Conservation (phyloP, 495 filamentous ascomycete species). For the Glarea lozoyensis region DNA sequence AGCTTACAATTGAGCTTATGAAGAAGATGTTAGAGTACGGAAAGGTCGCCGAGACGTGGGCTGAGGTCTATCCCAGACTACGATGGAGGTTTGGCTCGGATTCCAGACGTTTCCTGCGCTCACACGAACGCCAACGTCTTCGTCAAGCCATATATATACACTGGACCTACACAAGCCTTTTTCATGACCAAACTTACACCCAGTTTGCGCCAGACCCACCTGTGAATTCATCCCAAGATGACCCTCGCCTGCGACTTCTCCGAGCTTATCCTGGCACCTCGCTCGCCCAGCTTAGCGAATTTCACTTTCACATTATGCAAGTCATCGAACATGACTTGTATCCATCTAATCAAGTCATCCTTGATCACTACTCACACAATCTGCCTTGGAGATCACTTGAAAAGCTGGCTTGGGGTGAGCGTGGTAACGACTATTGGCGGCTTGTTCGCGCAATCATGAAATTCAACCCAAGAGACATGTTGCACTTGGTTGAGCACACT, state of each 20-base stretch:
- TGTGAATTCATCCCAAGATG: conserved; percentile 6
- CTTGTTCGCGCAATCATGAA: conserved; percentile 15
- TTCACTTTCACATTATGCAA: conserved; percentile 10
- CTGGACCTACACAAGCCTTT: conserved; percentile 43
- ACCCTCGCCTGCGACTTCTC: conserved; percentile 17
- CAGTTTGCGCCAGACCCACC: conserved; percentile 18
- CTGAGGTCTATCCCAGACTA: conserved; percentile 57
- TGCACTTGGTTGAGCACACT: conserved; percentile 17
- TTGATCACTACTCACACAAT: conserved; percentile 12
- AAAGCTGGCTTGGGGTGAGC: conserved; percentile 15
- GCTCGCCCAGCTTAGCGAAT: conserved; percentile 12
- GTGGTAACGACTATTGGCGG: conserved; percentile 11
- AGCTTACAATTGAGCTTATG: conserved; percentile 44
- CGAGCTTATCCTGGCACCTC: conserved; percentile 15
- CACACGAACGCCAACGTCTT: conserved; percentile 47
- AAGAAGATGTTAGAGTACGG: conserved; percentile 50
- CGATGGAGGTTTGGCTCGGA: conserved; percentile 54
- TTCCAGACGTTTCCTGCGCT: conserved; percentile 51
- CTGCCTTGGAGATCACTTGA: conserved; percentile 5
- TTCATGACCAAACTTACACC: conserved; percentile 18
- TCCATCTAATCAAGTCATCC: conserved; percentile 13
- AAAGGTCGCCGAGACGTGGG: conserved; percentile 52
- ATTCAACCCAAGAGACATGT: conserved; percentile 9
- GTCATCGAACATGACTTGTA: conserved; percentile 15
- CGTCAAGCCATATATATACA: conserved; percentile 60